Evolutionary conservation across 176 grass and related monocot species (phyloP).

Genomic region (Triticum monococcum): DNA sequence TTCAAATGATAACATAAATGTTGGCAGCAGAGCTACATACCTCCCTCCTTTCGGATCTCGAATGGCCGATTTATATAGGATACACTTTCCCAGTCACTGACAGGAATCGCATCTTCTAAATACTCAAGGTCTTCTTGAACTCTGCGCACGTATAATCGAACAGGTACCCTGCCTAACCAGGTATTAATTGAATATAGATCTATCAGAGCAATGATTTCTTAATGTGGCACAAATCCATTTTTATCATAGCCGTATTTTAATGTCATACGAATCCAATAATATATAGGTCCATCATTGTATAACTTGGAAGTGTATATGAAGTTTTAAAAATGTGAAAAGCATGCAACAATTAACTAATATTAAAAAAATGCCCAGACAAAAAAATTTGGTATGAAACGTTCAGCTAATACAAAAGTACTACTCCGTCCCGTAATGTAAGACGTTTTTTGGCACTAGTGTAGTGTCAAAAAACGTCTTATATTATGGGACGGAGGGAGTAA

Average conservation of each 20-base stretch:
- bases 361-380: background rate
- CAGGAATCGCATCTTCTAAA: slow-evolving; percentile 63
- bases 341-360: slow-evolving; percentile 2
- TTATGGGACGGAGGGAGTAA: too few species aligned
- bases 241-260: background rate
- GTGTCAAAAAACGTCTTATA: too few species aligned
- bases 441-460: too few species aligned
- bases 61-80: slow-evolving; percentile 87
- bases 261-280: background rate
- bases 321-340: background rate
- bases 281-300: background rate
- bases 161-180: slow-evolving; percentile 91
- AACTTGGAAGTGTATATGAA: background rate
- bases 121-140: slow-evolving; percentile 63
- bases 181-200: slow-evolving; percentile 38
- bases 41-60: slow-evolving; percentile 66
- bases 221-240: background rate
- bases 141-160: slow-evolving; percentile 75
- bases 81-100: slow-evolving; percentile 76
- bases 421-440: too few species aligned
- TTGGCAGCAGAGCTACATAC: slow-evolving; percentile 29
- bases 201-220: background rate
- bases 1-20: slow-evolving; percentile 2
- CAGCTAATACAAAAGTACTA: background rate
- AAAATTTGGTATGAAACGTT: background rate